These are phyloP conservation scores for Gliomastix tumulicola DNA, from an alignment of 2,329 filamentous ascomycete genomes.

Conservation along the genomic window DNA sequence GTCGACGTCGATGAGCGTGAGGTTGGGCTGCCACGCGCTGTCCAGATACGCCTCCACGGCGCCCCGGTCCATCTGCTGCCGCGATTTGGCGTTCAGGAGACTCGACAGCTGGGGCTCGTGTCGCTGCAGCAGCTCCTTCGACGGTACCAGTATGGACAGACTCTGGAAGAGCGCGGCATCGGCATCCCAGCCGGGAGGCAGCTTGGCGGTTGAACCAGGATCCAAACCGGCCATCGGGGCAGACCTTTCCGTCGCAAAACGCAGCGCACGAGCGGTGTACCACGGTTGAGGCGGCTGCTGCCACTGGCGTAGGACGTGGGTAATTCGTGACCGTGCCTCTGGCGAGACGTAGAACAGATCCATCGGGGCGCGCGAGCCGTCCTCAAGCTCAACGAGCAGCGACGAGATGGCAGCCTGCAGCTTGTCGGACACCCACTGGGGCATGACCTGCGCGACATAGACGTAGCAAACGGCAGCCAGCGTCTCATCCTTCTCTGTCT, in stretches of 20 bases:
- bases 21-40: not conserved
- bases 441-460: not conserved
- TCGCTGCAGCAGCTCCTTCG: not conserved
- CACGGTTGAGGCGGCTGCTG: not conserved
- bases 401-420: not conserved
- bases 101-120: not conserved
- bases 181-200: not conserved
- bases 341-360: not conserved
- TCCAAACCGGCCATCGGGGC: not conserved
- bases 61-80: not conserved
- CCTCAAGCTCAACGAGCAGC: not conserved
- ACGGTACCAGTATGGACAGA: not conserved
- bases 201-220: not conserved
- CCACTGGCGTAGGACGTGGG: not conserved
- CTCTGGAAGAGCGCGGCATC: not conserved
- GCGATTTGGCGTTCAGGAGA: not conserved
- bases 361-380: not conserved
- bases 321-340: not conserved
- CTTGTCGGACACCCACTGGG: not conserved
- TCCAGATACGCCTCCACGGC: not conserved
- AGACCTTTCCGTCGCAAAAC: not conserved
- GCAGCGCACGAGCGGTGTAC: not conserved
- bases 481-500: constrained; percentile 2
- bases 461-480: not conserved
- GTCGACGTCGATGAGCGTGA: constrained; percentile 1